Conservation (phyloP, 306 rosid genomes). For the Rosa chinensis region DNA sequence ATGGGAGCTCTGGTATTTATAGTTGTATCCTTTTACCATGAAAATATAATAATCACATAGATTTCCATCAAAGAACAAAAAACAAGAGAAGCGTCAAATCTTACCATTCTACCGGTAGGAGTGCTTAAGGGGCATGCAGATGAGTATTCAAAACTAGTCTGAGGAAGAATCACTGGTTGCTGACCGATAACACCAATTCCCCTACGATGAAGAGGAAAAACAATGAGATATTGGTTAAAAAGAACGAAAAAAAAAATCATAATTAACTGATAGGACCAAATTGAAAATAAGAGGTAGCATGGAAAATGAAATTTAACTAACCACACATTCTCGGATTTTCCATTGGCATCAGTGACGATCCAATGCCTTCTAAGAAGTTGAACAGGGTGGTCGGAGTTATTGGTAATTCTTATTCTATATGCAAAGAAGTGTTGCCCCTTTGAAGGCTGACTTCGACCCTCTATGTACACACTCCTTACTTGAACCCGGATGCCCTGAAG, state of each 20-base stretch:
- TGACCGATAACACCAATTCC: slow-evolving; percentile 96
- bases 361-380: slow-evolving; percentile 97
- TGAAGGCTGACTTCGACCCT: slow-evolving; percentile 90
- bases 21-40: background rate
- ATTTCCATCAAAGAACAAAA: background rate
- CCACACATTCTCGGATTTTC: slow-evolving; percentile 83
- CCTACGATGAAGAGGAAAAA: slow-evolving; percentile 43
- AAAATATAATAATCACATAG: background rate
- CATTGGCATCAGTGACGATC: slow-evolving; percentile 91
- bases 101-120: slow-evolving; percentile 93
- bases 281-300: slow-evolving; percentile 14
- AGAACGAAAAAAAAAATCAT: background rate
- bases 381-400: slow-evolving; percentile 74
- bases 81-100: slow-evolving; percentile 18
- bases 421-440: slow-evolving; percentile 87
- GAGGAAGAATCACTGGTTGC: slow-evolving; percentile 90
- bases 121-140: slow-evolving; percentile 95
- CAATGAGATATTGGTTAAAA: background rate
- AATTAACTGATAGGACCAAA: background rate
- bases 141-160: slow-evolving; percentile 85
- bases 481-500: slow-evolving; percentile 88
- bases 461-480: slow-evolving; percentile 93
- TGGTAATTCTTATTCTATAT: slow-evolving; percentile 82
- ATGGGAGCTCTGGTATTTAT: background rate
- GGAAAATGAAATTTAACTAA: slow-evolving; percentile 36